Conservation (phyloP, 116 monocot species). For the Trichopus zeylanicus region DNA sequence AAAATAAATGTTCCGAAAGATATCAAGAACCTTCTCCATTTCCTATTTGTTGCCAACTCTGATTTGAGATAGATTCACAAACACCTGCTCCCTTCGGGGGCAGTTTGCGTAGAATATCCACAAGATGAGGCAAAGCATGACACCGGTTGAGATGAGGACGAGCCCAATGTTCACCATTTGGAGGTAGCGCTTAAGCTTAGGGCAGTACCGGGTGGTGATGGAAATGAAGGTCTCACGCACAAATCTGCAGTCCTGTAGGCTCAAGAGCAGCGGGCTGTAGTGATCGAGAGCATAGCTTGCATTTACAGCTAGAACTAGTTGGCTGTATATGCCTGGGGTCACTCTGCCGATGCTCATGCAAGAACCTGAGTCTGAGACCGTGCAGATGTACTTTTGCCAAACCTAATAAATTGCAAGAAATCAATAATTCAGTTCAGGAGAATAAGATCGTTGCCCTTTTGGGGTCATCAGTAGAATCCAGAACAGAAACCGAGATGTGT, state of each 20-base stretch:
- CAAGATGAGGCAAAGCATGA: conserved; percentile 68
- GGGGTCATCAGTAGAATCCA: no score
- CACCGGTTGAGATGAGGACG: conserved; percentile 49
- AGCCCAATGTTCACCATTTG: conserved; percentile 49
- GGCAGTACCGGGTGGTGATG: conserved; percentile 56
- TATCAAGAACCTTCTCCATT: neutral
- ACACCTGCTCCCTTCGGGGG: conserved; percentile 77
- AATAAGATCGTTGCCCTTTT: no score
- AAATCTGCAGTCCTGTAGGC: conserved; percentile 76
- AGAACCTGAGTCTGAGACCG: conserved; percentile 33
- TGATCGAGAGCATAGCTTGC: conserved; percentile 75
- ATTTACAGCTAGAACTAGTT: conserved; percentile 60
- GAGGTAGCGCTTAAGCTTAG: conserved; percentile 40
- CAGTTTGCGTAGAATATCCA: conserved; percentile 71
- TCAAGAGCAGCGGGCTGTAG: conserved; percentile 62
- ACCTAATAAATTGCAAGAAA: conserved; percentile 30
- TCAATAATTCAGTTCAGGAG: no score
- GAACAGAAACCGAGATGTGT: no score
- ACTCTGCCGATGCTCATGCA: conserved; percentile 42
- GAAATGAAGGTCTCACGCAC: conserved; percentile 64
- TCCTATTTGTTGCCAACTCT: conserved; percentile 15
- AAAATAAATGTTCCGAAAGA: no score
- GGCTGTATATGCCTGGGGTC: conserved; percentile 43
- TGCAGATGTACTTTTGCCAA: conserved; percentile 63
- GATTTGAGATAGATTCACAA: conserved; percentile 26